Conservation (phyloP, 1,139 yeast genomes). For the Lodderomyces oxycetoniae region DNA sequence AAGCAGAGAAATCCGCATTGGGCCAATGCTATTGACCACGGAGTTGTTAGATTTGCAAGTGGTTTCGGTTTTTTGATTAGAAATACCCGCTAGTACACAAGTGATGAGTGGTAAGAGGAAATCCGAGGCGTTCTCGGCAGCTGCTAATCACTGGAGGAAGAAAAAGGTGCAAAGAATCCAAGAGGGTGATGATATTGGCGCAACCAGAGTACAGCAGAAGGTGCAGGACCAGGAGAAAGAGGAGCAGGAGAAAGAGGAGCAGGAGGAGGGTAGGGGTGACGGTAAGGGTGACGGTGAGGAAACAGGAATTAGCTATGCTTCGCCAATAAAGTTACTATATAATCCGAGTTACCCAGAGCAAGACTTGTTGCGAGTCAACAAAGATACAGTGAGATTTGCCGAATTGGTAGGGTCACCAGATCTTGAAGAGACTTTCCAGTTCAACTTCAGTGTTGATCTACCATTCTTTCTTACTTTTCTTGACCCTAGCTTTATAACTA, state of each 20-base stretch:
- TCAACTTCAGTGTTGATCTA: conserved; percentile 46
- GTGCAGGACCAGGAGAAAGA: too few relatives aligned
- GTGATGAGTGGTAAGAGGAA: conserved; percentile 8
- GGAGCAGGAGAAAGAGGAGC: not conserved
- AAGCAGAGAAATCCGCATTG: too few relatives aligned
- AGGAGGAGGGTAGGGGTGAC: not conserved
- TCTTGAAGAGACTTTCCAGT: conserved; percentile 41
- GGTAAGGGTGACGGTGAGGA: not conserved
- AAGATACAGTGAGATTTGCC: conserved; percentile 23
- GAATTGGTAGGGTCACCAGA: conserved; percentile 29
- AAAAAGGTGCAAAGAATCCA: too few relatives aligned
- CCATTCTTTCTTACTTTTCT: conserved; percentile 33
- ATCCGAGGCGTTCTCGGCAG: conserved; percentile 12
- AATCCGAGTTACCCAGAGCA: conserved; percentile 22
- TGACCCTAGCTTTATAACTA: conserved; percentile 22
- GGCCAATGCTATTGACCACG: too few relatives aligned
- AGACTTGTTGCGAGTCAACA: conserved; percentile 16
- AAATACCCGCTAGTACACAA: too few relatives aligned
- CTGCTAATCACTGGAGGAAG: conserved; percentile 12
- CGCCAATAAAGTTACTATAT: conserved; percentile 24
- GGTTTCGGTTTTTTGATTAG: too few relatives aligned
- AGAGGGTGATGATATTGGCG: too few relatives aligned
- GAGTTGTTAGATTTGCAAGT: too few relatives aligned
- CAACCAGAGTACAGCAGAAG: conserved; percentile 9
- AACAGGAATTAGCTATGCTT: conserved; percentile 7